Base-by-base conservation (phyloP, 257 asterid species). In the Ligustrum vulgare region DNA sequence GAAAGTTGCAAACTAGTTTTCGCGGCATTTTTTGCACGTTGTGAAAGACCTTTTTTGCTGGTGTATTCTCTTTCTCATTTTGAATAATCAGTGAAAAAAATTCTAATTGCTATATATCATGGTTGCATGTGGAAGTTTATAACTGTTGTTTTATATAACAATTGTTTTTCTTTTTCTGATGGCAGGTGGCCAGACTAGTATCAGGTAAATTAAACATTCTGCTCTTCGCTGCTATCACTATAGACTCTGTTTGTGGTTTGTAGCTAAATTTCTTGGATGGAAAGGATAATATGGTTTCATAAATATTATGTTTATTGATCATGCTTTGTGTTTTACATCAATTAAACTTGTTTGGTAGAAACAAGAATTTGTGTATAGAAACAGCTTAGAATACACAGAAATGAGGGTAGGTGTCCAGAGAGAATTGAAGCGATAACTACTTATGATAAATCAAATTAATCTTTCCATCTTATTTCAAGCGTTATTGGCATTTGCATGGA, bases 161-260 rank as follows among this genome's bases (percentile, higher is more conserved):
- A 60, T 51, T 22, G 25, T 41, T 72, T 72, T 71, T 16, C 34
- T 73, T 79, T 78, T 66, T n/a, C 49, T 60, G 51, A 71, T 81
- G 87, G 77, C 97, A 94, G 99, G 99, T 79, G 99, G 99, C 22
- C 98, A 92, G 89, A 94, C 99, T 56, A 94, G 98, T 86, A 94
- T 92, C 81, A 89, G 99, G 98, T 94, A 87, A 75, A 69, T 74
- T 28, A 31, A n/a, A n/a, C 64, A 2, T 69, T 71, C 60, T 25
- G 73, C 37, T 65, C 54, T 75, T 41, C 72, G 51, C 58, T 81
- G 74, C 47, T 77, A 49, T 68, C 31, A 16, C 10, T 3, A 56
- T 56, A 56, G 60, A 49, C 31, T 22, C 64, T 56, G 64, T 45
- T 16, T 41, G 49, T 51, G 18, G 23, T 15, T 18, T 60, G 34